phyloP scores from a whole-genome alignment of 1,284 basidiomycete species.

The Melampsora abietis-canadensis region DNA sequence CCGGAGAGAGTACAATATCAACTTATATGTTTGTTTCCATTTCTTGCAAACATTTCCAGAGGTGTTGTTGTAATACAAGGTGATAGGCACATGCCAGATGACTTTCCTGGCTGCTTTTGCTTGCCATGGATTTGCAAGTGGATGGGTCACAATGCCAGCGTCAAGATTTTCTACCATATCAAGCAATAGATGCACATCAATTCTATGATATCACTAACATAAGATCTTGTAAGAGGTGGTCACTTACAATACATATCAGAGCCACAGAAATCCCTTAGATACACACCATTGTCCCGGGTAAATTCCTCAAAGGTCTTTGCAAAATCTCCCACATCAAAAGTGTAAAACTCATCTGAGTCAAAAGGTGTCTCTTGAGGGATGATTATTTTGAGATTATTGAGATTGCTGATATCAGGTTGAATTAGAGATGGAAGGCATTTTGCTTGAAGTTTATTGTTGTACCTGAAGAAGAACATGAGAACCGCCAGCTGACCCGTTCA shows the following conservation, averaged over 20 bases:
- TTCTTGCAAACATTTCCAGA: constrained; percentile 17
- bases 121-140: neutral
- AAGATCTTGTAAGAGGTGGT: neutral
- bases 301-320: no score
- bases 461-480: constrained; percentile 11
- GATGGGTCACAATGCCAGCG: no score
- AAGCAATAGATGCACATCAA: neutral
- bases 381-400: neutral
- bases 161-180: no score
- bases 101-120: neutral
- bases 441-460: neutral
- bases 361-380: neutral
- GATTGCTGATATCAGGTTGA: neutral
- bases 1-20: no score
- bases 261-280: neutral
- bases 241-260: neutral
- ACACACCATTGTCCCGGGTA: no score
- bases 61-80: constrained; percentile 1
- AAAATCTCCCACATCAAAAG: neutral
- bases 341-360: neutral
- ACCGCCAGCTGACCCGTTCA: neutral
- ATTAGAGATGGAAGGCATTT: neutral
- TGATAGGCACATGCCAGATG: neutral
- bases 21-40: no score
- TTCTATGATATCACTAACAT: no score